Percentiles rank a stretch among this genome's conserved stretches.
These are phyloP conservation scores for Flaveria linearis DNA, from an alignment of 129 eudicot genomes.

Conservation along the genomic window DNA sequence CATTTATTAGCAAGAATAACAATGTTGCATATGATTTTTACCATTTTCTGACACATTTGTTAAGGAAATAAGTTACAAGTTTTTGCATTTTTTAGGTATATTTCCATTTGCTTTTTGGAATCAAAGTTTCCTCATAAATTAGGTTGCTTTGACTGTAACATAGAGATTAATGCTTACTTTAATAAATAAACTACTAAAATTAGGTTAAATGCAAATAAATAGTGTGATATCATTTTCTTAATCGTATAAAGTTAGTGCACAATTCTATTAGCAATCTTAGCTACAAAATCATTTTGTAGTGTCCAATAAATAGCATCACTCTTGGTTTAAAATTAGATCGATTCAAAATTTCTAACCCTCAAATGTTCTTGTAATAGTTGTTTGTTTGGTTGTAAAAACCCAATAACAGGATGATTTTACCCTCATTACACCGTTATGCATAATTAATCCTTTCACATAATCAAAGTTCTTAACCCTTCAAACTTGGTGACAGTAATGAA, in stretches of 20 bases:
- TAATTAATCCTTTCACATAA: neutral
- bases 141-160: slow-evolving; percentile 34
- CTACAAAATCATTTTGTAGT: too few species aligned
- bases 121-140: neutral
- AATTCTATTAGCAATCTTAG: neutral
- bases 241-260: neutral
- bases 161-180: slow-evolving; percentile 23
- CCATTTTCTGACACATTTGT: neutral
- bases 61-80: neutral
- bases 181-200: neutral
- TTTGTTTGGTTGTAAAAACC: too few species aligned
- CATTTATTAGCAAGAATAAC: too few species aligned
- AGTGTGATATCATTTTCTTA: neutral
- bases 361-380: too few species aligned
- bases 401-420: too few species aligned
- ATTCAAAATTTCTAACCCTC: too few species aligned
- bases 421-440: neutral
- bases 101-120: slow-evolving; percentile 16
- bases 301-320: too few species aligned
- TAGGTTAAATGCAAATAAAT: slow-evolving; percentile 11
- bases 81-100: slow-evolving; percentile 3
- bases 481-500: too few species aligned
- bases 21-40: neutral
- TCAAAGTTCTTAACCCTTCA: too few species aligned
- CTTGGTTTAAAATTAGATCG: too few species aligned